Evolutionary conservation across 176 grass and related monocot species (phyloP), one percentile per base, ranked within the genome.

Genomic region (Aechmea fasciata): DNA sequence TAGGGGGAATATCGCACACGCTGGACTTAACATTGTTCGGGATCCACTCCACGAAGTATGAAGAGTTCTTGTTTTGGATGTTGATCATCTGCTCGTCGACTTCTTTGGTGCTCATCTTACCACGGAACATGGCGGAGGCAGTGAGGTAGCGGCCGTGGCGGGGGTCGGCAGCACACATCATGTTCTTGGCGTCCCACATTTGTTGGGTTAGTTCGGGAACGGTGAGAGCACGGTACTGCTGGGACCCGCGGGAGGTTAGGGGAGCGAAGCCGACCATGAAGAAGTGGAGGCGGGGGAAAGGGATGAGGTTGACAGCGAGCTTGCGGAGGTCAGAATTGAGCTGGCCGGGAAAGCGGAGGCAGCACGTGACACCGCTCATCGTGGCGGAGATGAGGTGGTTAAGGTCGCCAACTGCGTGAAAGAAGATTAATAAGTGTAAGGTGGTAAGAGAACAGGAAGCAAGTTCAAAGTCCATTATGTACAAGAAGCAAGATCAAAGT

Each of bases 131-230:
- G 67, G 87, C 87, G 2, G 87, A 91, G 3, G 91, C 87, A 0
- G 91, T 91, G 18, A 96, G 84, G 71, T 96, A 96, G 23, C 91
- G 87, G n/a, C 91, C 91, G 3, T 96, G 91, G 11, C 87, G 87
- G 2, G 91, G 91, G 48, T 96, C 91, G 1, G 91, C 91, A 0
- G 91, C 87, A 0, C 91, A 96, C 91, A 96, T 96, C 87, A 96
- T 96, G 79, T 96, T 96, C 79, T 96, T 96, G 51, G 91, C 49
- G 49, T 96, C 87, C 91, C 91, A 96, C 91, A 96, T 96, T 74
- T 91, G 91, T 82, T 91, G 87, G 18, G 91, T 96, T 51, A 91
- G 80, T 79, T 96, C 91, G 17, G 91, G 91, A 3, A 96, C 91
- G 0, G 91, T 91, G 49, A 96, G 91, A 12, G 91, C 79, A 10